These are phyloP conservation scores for Malassezia psittaci DNA, from an alignment of 1,284 basidiomycete species.

Conservation along the genomic window DNA sequence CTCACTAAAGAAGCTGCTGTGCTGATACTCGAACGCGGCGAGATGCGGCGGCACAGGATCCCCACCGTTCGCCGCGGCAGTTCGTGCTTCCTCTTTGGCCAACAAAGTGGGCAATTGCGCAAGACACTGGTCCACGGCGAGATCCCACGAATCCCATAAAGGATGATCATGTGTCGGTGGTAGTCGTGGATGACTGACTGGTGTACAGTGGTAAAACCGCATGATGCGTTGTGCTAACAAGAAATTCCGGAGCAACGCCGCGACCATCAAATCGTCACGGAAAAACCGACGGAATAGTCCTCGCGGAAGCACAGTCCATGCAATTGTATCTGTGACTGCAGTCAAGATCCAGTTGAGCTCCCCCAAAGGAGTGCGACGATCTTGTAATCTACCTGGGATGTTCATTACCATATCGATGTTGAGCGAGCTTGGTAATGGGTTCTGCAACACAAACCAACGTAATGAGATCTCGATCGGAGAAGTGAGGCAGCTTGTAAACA, in stretches of 20 bases:
- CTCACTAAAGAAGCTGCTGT: conserved; percentile 91
- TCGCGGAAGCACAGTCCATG: conserved; percentile 90
- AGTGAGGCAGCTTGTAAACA: conserved; percentile 94
- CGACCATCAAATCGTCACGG: conserved; percentile 87
- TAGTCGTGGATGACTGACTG: conserved; percentile 80
- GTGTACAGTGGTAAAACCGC: conserved; percentile 96
- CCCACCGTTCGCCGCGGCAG: conserved; percentile 45
- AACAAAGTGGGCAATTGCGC: conserved; percentile 83
- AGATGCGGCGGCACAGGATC: conserved; percentile 47
- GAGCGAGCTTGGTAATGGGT: conserved; percentile 56
- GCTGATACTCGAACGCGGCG: conserved; percentile 57
- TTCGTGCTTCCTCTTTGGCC: conserved; percentile 55
- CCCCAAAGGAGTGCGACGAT: conserved; percentile 84
- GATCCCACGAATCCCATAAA: conserved; percentile 94
- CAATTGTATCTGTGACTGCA: conserved; percentile 95
- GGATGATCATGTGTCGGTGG: conserved; percentile 90
- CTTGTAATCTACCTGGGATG: conserved; percentile 90
- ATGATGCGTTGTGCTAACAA: conserved; percentile 93
- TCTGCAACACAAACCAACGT: conserved; percentile 83
- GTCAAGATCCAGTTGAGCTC: conserved; percentile 99
- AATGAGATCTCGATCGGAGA: conserved; percentile 96
- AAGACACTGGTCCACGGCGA: conserved; percentile 89
- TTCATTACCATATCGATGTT: conserved; percentile 84
- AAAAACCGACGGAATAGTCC: conserved; percentile 89
- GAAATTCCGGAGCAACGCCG: conserved; percentile 92